Base-by-base conservation (phyloP, 371 early-diverging fungal genomes). In the Cokeromyces recurvatus region DNA sequence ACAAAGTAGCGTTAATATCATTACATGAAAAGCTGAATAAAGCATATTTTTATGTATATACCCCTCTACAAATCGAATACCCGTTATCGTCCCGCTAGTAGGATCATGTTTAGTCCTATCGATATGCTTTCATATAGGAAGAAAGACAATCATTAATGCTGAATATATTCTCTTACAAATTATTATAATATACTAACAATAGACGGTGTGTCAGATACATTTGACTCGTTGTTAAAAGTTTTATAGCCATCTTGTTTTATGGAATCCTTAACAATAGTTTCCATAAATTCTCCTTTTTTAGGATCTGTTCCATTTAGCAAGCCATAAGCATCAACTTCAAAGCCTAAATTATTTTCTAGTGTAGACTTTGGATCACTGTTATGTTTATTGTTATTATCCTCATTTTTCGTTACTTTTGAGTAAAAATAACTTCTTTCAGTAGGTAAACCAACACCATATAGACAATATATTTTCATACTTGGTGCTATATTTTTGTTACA, bases 381-480 rank as follows among this genome's bases (percentile, higher is more conserved):
- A 32, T 32, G 10, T 4, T 10, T 24, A 2, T 14, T 2, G 3
- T 46, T 38, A 6, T 37, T 25, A 27, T 46, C 46, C 0, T 46
- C 46, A 15, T 36, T 38, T 2, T n/a, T n/a, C n/a, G n/a, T n/a
- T n/a, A 29, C 46, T 25, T 39, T 40, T 20, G 61, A 47, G 64
- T 90, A 89, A 49, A 77, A 79, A 53, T 92, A 94, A 24, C 79
- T 82, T 20, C 92, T 68, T 59, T 95, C 95, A 2, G 94, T 92
- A 2, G 64, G 62, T 10, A 80, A 73, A 15, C 90, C 91, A 10
- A 84, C 72, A 1, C 95, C 95, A 58, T 95, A 94, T 5, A 93
- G 55, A 44, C 88, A 87, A 63, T 86, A 89, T 19, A 94, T 82
- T 42, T 78, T 86, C 81, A 94, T 80, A 39, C 74, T 59, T 16